These are phyloP conservation scores for Discostella stelligera DNA, from an alignment of 352 stramenopile genomes.

Conservation along the genomic window DNA sequence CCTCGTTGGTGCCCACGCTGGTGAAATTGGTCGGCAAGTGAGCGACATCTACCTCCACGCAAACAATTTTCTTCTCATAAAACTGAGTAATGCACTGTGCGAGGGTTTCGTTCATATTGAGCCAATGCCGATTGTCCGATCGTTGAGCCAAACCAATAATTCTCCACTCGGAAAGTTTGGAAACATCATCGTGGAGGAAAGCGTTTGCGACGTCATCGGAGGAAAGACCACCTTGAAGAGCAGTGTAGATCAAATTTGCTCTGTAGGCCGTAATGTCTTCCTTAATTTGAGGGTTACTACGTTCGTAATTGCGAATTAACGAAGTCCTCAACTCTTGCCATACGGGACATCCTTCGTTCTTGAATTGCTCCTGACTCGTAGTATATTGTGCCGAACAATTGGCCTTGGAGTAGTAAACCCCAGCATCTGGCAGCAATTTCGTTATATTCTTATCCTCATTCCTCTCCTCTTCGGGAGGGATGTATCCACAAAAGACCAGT, in stretches of 20 bases:
- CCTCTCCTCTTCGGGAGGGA: not conserved
- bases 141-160: constrained; percentile 35
- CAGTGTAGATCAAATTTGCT: not conserved
- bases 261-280: not conserved
- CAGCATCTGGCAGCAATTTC: not conserved
- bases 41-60: constrained; percentile 17
- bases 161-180: constrained; percentile 15
- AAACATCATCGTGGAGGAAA: not conserved
- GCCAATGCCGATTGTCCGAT: constrained; percentile 10
- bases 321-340: constrained; percentile 19
- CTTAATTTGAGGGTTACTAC: constrained; percentile 5
- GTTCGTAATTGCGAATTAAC: constrained; percentile 10
- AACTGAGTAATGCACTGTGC: constrained; percentile 16
- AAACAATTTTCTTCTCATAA: constrained; percentile 8
- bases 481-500: constrained; percentile 23
- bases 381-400: not conserved
- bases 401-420: no score
- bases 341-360: constrained; percentile 14
- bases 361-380: not conserved
- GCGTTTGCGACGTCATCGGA: not conserved
- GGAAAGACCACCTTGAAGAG: not conserved
- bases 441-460: constrained; percentile 1
- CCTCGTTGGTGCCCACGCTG: constrained; percentile 8
- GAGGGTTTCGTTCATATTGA: constrained; percentile 27
- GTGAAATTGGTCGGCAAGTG: constrained; percentile 12